Conservation (phyloP, 73 alveolate species). For the Diophrys appendiculata region DNA sequence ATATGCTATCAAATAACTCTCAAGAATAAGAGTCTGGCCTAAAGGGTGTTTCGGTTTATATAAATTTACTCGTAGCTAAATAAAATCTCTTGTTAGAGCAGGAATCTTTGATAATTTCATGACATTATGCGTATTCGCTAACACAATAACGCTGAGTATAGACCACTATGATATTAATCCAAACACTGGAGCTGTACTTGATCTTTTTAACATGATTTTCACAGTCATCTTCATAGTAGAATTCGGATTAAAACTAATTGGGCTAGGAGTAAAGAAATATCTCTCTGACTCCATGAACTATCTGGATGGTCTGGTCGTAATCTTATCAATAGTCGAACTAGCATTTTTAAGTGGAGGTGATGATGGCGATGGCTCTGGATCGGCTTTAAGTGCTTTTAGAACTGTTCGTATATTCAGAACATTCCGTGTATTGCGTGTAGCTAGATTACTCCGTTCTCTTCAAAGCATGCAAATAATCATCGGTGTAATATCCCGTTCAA, state of each 20-base stretch:
- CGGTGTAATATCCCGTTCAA: slow-evolving; percentile 59
- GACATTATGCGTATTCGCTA: slow-evolving; percentile 65
- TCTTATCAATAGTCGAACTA: slow-evolving; percentile 69
- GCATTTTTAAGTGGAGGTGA: slow-evolving; percentile 58
- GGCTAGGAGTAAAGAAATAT: slow-evolving; percentile 71
- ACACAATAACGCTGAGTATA: slow-evolving; percentile 74
- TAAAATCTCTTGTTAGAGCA: slow-evolving; percentile 25
- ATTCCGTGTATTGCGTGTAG: slow-evolving; percentile 79
- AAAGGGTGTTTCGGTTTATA: slow-evolving; percentile 26
- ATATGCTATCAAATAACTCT: slow-evolving; percentile 15
- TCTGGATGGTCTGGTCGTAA: slow-evolving; percentile 80
- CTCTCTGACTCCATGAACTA: slow-evolving; percentile 78
- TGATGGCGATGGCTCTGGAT: slow-evolving; percentile 13
- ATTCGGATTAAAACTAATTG: slow-evolving; percentile 80
- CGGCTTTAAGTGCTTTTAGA: slow-evolving; percentile 68
- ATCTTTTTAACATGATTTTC: slow-evolving; percentile 58
- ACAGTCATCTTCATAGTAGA: slow-evolving; percentile 80
- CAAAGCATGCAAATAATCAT: slow-evolving; percentile 66
- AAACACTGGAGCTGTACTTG: slow-evolving; percentile 26
- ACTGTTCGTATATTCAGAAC: slow-evolving; percentile 80
- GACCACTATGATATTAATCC: slow-evolving; percentile 68
- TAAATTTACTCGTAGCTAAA: slow-evolving; percentile 13
- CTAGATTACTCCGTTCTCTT: slow-evolving; percentile 75
- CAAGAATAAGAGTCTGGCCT: slow-evolving; percentile 48
- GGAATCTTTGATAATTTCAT: slow-evolving; percentile 57